A percentile compares a stretch with the other conserved stretches of the same genome.
Evolutionary conservation across 352 stramenopile genomes (phyloP).

Genomic region (Phytopythium helicoides): DNA sequence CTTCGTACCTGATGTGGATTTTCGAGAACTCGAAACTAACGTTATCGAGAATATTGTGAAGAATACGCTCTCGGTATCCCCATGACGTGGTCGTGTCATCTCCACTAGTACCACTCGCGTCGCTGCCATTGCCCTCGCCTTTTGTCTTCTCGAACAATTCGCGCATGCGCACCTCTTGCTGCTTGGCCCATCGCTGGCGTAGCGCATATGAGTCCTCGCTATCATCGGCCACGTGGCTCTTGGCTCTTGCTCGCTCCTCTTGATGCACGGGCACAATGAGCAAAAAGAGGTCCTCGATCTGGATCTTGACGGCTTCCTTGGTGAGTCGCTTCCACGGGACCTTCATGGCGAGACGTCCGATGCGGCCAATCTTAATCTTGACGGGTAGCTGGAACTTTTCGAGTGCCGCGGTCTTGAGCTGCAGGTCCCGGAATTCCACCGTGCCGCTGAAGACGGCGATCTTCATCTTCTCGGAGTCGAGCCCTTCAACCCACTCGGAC

Average conservation of each 20-base stretch:
- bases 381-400: constrained; percentile 81
- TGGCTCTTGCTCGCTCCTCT: constrained; percentile 41
- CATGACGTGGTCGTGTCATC: constrained; percentile 56
- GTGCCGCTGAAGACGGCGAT: constrained; percentile 80
- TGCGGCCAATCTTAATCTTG: constrained; percentile 65
- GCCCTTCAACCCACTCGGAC: constrained; percentile 80
- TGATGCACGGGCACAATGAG: constrained; percentile 68
- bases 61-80: constrained; percentile 79
- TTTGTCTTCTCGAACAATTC: constrained; percentile 76
- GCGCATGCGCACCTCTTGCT: constrained; percentile 77
- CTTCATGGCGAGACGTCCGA: constrained; percentile 72
- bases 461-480: constrained; percentile 89
- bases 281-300: constrained; percentile 74
- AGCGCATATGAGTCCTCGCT: constrained; percentile 57
- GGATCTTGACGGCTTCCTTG: constrained; percentile 71
- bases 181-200: constrained; percentile 69
- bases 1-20: constrained; percentile 83
- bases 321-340: constrained; percentile 85
- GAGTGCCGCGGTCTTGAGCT: constrained; percentile 62
- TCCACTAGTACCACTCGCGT: neutral
- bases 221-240: constrained; percentile 21
- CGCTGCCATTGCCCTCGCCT: constrained; percentile 29
- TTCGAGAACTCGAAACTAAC: constrained; percentile 79
- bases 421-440: constrained; percentile 77
- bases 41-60: constrained; percentile 84